Evolutionary conservation across 2,329 filamentous ascomycete genomes (phyloP), one percentile per base, ranked within the genome.

Genomic region (Xylariaceae sp.): DNA sequence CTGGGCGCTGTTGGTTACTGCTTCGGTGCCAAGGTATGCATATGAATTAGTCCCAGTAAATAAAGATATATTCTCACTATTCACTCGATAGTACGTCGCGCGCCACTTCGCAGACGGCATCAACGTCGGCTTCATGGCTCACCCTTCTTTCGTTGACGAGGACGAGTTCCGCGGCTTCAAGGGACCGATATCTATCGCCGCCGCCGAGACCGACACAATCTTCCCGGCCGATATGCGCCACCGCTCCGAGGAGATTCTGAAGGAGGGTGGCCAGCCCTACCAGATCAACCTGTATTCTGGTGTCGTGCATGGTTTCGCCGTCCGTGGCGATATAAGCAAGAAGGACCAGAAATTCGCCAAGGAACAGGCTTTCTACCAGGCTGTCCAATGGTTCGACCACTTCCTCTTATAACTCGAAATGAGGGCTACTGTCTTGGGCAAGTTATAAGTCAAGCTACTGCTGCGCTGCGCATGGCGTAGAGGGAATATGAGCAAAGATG

Each of bases 351-450:
- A 80, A 68, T 92, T 80, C 63, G 85, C 87, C 36, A 92, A 89
- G 79, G 88, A 95, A 72, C 83, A 87, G 72, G 89, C 89, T 5
- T 94, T 94, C 68, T 65, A 78, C 59, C 89, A 94, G 76, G 88
- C 88, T 34, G 76, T 91, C 48, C 69, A 76, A 49, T 95, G 89
- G 89, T 91, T 95, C 62, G 79, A 88, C 61, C 59, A 56, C 49
- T 67, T 60, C 59, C 59, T 69, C 32, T 29, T 65, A 48, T 66
- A 51, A 63, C 47, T 51, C 13, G 19, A 46, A 15, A 15, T 39
- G 3, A 30, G 41, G 10, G 21, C 12, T 15, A 8, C 5, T 32
- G 19, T 18, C 15, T 39, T 22, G 36, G 49, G 44, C 5, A 60
- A 53, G 50, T 45, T 61, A 16, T 62, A 46, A 59, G 40, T 12